A percentile compares a stretch with the other conserved stretches of the same genome.
phyloP scores from a whole-genome alignment of 306 rosid species.

The Hippophae gyantsensis region DNA sequence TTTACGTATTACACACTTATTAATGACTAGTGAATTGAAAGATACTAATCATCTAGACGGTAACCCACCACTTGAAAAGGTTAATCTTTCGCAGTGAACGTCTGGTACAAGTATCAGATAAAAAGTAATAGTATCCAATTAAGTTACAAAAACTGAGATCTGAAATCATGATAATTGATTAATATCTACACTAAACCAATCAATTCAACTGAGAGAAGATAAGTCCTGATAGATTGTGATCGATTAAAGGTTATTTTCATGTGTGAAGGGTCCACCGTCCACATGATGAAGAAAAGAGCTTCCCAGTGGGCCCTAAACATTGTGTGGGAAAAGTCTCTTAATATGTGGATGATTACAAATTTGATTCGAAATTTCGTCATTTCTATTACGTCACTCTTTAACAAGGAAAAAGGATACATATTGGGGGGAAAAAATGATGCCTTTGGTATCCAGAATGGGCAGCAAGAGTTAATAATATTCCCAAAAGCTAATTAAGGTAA shows the following conservation, averaged over 20 bases:
- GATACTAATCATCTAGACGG: too few relatives aligned
- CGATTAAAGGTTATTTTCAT: conserved; percentile 1
- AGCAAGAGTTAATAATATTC: background rate
- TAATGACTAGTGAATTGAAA: too few relatives aligned
- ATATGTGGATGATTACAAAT: background rate
- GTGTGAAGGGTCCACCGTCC: background rate
- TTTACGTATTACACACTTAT: too few relatives aligned
- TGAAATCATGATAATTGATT: too few relatives aligned
- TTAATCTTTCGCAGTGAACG: too few relatives aligned
- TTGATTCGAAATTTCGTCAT: background rate
- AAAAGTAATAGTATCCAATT: too few relatives aligned
- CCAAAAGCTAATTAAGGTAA: background rate
- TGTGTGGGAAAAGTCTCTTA: background rate
- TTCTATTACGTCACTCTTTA: background rate
- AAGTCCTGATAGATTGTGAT: conserved; percentile 1
- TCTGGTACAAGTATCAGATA: too few relatives aligned
- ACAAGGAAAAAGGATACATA: too few relatives aligned
- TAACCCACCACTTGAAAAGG: too few relatives aligned
- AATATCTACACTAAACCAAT: too few relatives aligned
- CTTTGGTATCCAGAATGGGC: background rate
- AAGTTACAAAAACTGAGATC: too few relatives aligned
- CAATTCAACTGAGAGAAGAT: background rate
- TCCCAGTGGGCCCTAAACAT: background rate
- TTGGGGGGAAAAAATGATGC: background rate
- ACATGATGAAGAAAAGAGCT: background rate